Evolutionary conservation across 2,329 filamentous ascomycete genomes (phyloP).

Genomic region (Hypoxylon sp.): DNA sequence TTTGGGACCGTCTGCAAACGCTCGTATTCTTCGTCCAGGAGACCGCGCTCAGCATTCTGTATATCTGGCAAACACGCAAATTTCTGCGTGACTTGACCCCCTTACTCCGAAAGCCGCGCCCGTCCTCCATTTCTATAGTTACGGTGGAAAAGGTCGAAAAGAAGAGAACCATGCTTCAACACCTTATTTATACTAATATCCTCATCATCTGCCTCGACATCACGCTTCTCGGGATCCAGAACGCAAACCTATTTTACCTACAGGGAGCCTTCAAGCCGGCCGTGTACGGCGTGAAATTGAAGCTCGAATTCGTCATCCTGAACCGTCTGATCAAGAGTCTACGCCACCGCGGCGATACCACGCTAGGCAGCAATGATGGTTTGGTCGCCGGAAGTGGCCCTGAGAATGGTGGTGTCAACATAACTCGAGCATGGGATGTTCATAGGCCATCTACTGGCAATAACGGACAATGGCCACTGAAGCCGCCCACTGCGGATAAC

Average conservation of each 20-base stretch:
- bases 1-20: conserved; percentile 54
- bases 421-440: conserved; percentile 8
- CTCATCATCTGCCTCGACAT: conserved; percentile 59
- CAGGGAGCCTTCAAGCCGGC: conserved; percentile 55
- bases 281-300: conserved; percentile 56
- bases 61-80: conserved; percentile 52
- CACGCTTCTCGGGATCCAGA: conserved; percentile 57
- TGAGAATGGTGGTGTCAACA: not conserved
- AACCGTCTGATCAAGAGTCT: conserved; percentile 53
- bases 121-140: conserved; percentile 19
- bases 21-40: conserved; percentile 55
- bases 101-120: conserved; percentile 20
- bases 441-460: not conserved
- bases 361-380: not conserved
- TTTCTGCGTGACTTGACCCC: conserved; percentile 39
- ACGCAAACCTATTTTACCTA: conserved; percentile 56
- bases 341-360: not conserved
- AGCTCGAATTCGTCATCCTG: conserved; percentile 55
- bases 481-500: not conserved
- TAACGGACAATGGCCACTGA: conserved; percentile 1
- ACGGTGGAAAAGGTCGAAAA: conserved; percentile 17
- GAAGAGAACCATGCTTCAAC: conserved; percentile 47
- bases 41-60: conserved; percentile 50
- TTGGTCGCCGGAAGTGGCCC: not conserved
- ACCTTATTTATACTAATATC: conserved; percentile 58